These are phyloP conservation scores for Triticum monococcum DNA, from an alignment of 176 grass and related monocot genomes.

Conservation along the genomic window DNA sequence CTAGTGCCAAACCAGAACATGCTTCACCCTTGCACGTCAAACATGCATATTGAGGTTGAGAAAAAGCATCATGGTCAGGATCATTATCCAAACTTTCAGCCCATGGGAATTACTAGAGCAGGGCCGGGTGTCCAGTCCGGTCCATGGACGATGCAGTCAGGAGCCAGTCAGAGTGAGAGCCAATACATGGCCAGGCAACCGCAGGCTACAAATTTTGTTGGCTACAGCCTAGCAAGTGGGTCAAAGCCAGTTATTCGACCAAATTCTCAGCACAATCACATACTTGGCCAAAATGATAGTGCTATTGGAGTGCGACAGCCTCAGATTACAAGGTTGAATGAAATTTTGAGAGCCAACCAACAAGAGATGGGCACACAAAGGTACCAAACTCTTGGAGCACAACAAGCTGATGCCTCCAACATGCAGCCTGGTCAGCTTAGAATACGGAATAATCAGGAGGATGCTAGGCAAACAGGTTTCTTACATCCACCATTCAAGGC, in stretches of 20 bases:
- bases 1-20: not conserved
- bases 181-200: not conserved
- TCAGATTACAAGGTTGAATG: slow-evolving; percentile 2
- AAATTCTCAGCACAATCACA: not conserved
- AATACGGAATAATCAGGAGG: slow-evolving; percentile 2
- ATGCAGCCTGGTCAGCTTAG: not conserved
- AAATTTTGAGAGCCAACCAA: slow-evolving; percentile 1
- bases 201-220: not conserved
- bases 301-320: not conserved
- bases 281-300: not conserved
- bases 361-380: not conserved
- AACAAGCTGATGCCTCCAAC: not conserved
- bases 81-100: not conserved
- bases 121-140: not conserved
- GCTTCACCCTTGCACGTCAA: not conserved
- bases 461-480: not conserved
- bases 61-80: not conserved
- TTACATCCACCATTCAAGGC: not conserved
- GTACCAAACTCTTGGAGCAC: slow-evolving; percentile 10
- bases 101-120: not conserved
- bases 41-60: not conserved
- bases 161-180: not conserved
- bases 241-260: not conserved
- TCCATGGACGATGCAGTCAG: not conserved
- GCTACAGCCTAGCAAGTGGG: not conserved